phyloP scores from a whole-genome alignment of 129 eudicot genomes.

The Daucus carota region DH1_v3.0 NC_030381.2:40840001-40840500 shows the following conservation, averaged over 20 bases:
- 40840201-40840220: background rate
- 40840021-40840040: too few relatives aligned
- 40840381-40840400: constrained; percentile 70
- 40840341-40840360: constrained; percentile 72
- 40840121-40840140: background rate
- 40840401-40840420: constrained; percentile 58
- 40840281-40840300: constrained; percentile 19
- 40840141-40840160: background rate
- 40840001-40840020: too few relatives aligned
- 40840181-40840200: background rate
- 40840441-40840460: constrained; percentile 56
- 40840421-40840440: constrained; percentile 48
- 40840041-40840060: background rate
- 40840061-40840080: background rate
- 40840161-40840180: background rate
- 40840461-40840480: constrained; percentile 41
- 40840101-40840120: background rate
- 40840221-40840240: background rate
- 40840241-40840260: constrained; percentile 35
- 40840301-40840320: constrained; percentile 29
- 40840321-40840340: constrained; percentile 43
- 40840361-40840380: constrained; percentile 77
- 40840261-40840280: constrained; percentile 12
- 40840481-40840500: constrained; percentile 45
- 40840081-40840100: background rate